Percentiles rank a stretch among this genome's conserved stretches.
These are phyloP conservation scores for Alternaria hordeiaustralica DNA, from an alignment of 2,329 filamentous ascomycete species.

Conservation along the genomic window DNA sequence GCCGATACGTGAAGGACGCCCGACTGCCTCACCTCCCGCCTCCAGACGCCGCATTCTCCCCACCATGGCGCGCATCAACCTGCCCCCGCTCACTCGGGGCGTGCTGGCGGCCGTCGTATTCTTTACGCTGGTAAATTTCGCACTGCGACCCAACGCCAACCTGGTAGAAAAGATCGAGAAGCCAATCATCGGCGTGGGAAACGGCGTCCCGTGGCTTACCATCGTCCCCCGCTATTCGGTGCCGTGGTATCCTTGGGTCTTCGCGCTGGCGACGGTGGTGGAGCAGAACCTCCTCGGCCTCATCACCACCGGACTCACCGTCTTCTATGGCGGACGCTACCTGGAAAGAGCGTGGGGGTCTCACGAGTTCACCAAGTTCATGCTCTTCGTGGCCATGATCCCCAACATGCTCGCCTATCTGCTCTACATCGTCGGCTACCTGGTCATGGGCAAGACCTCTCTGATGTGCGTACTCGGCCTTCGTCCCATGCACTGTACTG, in stretches of 20 bases:
- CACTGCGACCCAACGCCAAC: slow-evolving; percentile 64
- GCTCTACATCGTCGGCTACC: slow-evolving; percentile 75
- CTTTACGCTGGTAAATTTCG: slow-evolving; percentile 82
- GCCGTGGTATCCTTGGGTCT: slow-evolving; percentile 86
- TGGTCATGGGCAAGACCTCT: slow-evolving; percentile 68
- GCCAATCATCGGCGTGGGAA: slow-evolving; percentile 55
- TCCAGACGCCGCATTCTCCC: slow-evolving; percentile 1
- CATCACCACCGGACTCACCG: slow-evolving; percentile 73
- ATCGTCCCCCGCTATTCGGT: slow-evolving; percentile 84
- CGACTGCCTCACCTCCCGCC: background rate
- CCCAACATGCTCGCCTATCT: slow-evolving; percentile 80
- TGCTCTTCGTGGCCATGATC: slow-evolving; percentile 76
- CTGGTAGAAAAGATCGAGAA: slow-evolving; percentile 55
- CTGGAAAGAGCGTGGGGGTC: slow-evolving; percentile 96
- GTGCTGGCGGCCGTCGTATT: slow-evolving; percentile 76
- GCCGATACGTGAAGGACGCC: background rate
- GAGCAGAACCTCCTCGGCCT: slow-evolving; percentile 94
- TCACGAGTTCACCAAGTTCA: slow-evolving; percentile 88
- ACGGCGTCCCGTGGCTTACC: slow-evolving; percentile 83
- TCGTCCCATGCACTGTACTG: slow-evolving; percentile 11
- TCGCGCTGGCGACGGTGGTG: slow-evolving; percentile 83
- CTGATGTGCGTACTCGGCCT: slow-evolving; percentile 66
- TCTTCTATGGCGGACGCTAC: slow-evolving; percentile 93
- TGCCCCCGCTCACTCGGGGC: slow-evolving; percentile 87
- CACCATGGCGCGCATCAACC: slow-evolving; percentile 82